phyloP scores from a whole-genome alignment of 2,329 filamentous ascomycete species.

The Penicillium griseofulvum region DNA sequence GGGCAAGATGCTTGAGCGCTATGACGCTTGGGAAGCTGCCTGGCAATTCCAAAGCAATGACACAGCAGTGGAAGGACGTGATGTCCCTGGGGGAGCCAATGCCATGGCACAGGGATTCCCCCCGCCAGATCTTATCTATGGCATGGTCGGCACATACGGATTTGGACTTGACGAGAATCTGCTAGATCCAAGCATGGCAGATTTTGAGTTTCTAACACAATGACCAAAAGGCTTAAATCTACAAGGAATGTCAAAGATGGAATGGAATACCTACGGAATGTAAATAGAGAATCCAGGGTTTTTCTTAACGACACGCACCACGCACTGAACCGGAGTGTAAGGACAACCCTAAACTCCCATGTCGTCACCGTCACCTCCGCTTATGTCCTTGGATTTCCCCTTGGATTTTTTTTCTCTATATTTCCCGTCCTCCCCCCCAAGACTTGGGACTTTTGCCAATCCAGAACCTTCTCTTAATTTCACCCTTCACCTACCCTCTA shows the following conservation, averaged over 20 bases:
- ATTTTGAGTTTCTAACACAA: slow-evolving; percentile 40
- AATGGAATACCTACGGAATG: slow-evolving; percentile 11
- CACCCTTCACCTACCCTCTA: slow-evolving; percentile 12
- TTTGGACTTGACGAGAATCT: slow-evolving; percentile 44
- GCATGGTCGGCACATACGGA: slow-evolving; percentile 46
- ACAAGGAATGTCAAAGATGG: not conserved
- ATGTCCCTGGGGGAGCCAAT: slow-evolving; percentile 42
- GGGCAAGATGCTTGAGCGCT: slow-evolving; percentile 43
- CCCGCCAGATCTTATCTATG: slow-evolving; percentile 42
- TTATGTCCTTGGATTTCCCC: slow-evolving; percentile 13
- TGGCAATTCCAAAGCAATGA: slow-evolving; percentile 26
- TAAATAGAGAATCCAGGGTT: slow-evolving; percentile 10
- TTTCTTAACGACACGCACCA: slow-evolving; percentile 16
- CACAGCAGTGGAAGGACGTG: slow-evolving; percentile 19
- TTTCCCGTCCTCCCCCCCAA: slow-evolving; percentile 15
- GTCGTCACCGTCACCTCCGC: slow-evolving; percentile 26
- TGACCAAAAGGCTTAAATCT: slow-evolving; percentile 9
- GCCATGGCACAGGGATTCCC: slow-evolving; percentile 43
- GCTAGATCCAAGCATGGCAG: slow-evolving; percentile 43
- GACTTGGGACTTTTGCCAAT: slow-evolving; percentile 13
- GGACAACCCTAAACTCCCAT: slow-evolving; percentile 13
- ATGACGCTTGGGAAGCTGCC: slow-evolving; percentile 40
- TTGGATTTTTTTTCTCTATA: slow-evolving; percentile 18
- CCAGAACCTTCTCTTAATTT: slow-evolving; percentile 23
- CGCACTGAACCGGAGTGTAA: slow-evolving; percentile 15